phyloP scores from a whole-genome alignment of 352 stramenopile species.

The Pythium sp. region DNA sequence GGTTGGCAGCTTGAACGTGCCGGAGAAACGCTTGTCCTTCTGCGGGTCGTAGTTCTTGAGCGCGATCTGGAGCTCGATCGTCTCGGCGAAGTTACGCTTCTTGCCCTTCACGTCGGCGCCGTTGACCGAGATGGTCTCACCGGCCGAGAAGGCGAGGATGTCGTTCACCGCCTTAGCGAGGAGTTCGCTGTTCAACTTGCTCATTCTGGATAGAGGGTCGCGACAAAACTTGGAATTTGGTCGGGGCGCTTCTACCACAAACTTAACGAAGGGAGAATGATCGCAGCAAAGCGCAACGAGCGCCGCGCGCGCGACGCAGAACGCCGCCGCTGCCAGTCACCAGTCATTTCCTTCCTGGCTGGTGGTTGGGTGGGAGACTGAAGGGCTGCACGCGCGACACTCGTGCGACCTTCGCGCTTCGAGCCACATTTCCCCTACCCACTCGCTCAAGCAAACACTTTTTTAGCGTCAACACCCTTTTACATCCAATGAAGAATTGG shows the following conservation, averaged over 20 bases:
- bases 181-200: constrained; percentile 97
- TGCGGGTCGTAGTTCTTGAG: constrained; percentile 99
- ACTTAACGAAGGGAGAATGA: constrained; percentile 81
- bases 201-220: constrained; percentile 50
- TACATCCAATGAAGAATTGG: background rate
- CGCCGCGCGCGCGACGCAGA: background rate
- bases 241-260: constrained; percentile 62
- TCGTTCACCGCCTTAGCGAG: constrained; percentile 95
- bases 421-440: background rate
- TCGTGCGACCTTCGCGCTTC: background rate
- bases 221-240: constrained; percentile 20
- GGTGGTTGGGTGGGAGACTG: too few relatives aligned
- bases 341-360: constrained; percentile 1
- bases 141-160: constrained; percentile 94
- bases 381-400: background rate
- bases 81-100: constrained; percentile 99
- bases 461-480: background rate
- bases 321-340: background rate
- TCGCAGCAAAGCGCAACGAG: background rate
- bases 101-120: constrained; percentile 97
- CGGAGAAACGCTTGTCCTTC: constrained; percentile 99
- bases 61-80: constrained; percentile 98
- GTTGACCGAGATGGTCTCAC: constrained; percentile 91
- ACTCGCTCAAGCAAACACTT: background rate
- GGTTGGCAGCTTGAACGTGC: constrained; percentile 98